Base-by-base conservation (phyloP, 257 asterid species). In the Mentha longifolia region DNA sequence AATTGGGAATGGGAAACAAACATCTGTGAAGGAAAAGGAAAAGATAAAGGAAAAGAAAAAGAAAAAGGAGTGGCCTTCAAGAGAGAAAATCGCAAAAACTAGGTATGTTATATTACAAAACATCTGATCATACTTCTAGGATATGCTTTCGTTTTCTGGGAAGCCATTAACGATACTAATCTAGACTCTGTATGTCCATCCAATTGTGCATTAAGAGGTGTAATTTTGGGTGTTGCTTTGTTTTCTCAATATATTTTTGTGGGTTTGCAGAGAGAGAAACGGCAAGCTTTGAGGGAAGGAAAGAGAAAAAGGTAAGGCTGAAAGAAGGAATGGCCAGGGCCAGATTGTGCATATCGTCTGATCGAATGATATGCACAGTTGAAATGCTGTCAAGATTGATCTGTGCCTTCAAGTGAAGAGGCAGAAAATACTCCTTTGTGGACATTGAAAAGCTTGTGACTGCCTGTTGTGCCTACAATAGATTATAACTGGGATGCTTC, bases 231-330 rank as follows among this genome's bases (percentile, higher is more conserved):
- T 19, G 14, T 22, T 64, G 41, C 51, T 9, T 20, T 5, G 25
- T 61, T 59, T 49, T 35, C 63, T 31, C 35, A 20, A n/a, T 19
- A 66, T 70, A 25, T 62, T 9, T 20, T 41, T 65, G 52, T 51
- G 55, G 65, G 63, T 78, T 75, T 76, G 63, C 88, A 89, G 98
- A 78, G 93, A 92, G 86, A 82, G 68, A 89, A 85, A 74, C 78
- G 91, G 39, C 73, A 63, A 67, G 86, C 94, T 72, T 75, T 85
- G 13, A 85, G 87, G 78, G 87, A 85, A 74, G 75, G 79, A 6
- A 83, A 76, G 74, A 81, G 77, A 61, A 84, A 58, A 87, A 72
- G 77, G 75, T 13, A 78, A 70, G 77, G 9, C 25, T 17, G 76
- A 52, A 63, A 58, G 52, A 41, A 51, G 39, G 58, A 67, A 67